These are phyloP conservation scores for Colletotrichum brevisporum DNA, from an alignment of 2,329 filamentous ascomycete species.

Conservation along the genomic window DNA sequence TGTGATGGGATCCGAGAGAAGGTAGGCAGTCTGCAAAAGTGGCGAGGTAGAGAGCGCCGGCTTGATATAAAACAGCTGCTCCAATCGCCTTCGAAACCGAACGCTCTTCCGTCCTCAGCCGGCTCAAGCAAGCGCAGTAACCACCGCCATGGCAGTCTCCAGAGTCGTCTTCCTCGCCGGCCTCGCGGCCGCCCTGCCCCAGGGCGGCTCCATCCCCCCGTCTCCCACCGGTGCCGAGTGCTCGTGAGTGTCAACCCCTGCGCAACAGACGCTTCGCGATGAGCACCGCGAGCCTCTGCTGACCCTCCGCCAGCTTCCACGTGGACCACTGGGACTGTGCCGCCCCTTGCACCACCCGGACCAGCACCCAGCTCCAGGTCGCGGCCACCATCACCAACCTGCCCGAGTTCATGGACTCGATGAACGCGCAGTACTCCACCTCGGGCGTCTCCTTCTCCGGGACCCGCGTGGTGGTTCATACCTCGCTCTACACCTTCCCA, in stretches of 20 bases:
- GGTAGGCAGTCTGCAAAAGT: not conserved
- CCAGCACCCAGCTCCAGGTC: slow-evolving; percentile 44
- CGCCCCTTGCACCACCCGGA: slow-evolving; percentile 44
- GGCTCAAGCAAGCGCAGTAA: not conserved
- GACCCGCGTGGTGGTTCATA: slow-evolving; percentile 41
- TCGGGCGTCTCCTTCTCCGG: slow-evolving; percentile 41
- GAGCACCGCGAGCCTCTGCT: too few species aligned
- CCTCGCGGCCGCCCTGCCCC: slow-evolving; percentile 30
- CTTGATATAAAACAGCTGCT: slow-evolving; percentile 4
- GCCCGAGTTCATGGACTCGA: slow-evolving; percentile 40
- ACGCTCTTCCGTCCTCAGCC: not conserved
- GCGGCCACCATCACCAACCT: slow-evolving; percentile 42
- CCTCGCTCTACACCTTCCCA: slow-evolving; percentile 31
- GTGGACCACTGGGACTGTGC: slow-evolving; percentile 43
- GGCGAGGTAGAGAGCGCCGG: not conserved
- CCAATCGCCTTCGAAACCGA: not conserved
- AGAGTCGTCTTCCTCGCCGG: slow-evolving; percentile 14
- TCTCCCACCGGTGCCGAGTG: slow-evolving; percentile 23
- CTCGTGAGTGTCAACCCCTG: slow-evolving; percentile 7
- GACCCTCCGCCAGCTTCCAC: slow-evolving; percentile 21
- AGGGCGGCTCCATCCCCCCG: slow-evolving; percentile 20
- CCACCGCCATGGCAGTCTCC: slow-evolving; percentile 2
- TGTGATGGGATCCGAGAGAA: too few species aligned
- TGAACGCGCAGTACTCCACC: slow-evolving; percentile 44
- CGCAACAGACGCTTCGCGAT: too few species aligned